phyloP scores from a whole-genome alignment of 2,329 filamentous ascomycete species.

The Paracoccidioides brasiliensis region DNA sequence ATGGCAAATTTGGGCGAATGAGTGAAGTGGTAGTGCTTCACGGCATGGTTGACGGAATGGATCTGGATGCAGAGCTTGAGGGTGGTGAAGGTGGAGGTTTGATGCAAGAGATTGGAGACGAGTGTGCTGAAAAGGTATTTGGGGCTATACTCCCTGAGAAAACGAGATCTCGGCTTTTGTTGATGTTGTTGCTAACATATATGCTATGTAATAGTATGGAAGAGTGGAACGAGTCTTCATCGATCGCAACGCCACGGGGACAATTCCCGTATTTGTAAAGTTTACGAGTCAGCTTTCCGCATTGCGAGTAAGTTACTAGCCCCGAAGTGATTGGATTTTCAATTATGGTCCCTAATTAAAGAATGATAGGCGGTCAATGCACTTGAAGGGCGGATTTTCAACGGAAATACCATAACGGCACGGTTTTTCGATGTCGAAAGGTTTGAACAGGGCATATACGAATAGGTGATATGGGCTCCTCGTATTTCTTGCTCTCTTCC shows the following conservation, averaged over 20 bases:
- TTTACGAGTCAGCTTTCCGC: conserved; percentile 80
- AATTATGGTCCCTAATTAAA: conserved; percentile 4
- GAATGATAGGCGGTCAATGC: conserved; percentile 65
- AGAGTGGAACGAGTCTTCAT: conserved; percentile 69
- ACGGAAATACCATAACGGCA: conserved; percentile 71
- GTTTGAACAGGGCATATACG: conserved; percentile 58
- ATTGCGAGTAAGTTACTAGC: conserved; percentile 50
- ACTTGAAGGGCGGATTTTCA: conserved; percentile 75
- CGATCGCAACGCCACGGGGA: conserved; percentile 42
- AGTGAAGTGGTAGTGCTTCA: conserved; percentile 69
- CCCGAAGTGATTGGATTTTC: background rate
- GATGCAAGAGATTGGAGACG: conserved; percentile 89
- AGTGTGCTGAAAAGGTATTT: conserved; percentile 64
- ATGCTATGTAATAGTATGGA: conserved; percentile 49
- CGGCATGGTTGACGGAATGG: conserved; percentile 77
- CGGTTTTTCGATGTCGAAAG: conserved; percentile 69
- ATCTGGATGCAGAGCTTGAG: conserved; percentile 66
- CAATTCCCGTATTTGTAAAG: conserved; percentile 71
- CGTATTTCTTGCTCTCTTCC: background rate
- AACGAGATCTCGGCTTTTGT: conserved; percentile 3
- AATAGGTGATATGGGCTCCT: conserved; percentile 14
- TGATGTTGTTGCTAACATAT: conserved; percentile 2
- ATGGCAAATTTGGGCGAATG: conserved; percentile 55
- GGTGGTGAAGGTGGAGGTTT: conserved; percentile 47
- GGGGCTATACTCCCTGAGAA: background rate